These are phyloP conservation scores for Larix sibirica DNA, from an alignment of 83 land plant species.

Conservation along the genomic window DNA sequence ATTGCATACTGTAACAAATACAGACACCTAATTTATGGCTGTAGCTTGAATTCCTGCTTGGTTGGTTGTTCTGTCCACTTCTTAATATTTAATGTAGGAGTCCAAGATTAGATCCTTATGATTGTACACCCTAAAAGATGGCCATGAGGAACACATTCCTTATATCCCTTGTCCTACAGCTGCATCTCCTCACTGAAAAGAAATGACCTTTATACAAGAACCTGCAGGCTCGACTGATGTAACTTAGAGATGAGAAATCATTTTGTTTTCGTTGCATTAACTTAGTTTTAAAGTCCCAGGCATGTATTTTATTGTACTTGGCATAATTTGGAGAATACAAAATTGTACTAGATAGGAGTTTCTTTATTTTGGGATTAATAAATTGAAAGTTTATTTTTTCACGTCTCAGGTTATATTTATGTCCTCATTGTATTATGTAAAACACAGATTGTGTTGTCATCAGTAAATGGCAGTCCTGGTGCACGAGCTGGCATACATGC, in stretches of 20 bases:
- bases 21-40: too few species aligned
- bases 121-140: background rate
- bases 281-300: background rate
- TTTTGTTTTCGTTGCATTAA: background rate
- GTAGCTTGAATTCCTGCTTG: too few species aligned
- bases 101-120: too few species aligned
- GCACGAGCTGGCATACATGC: conserved; percentile 87
- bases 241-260: background rate
- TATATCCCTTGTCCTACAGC: background rate
- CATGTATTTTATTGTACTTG: background rate
- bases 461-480: conserved; percentile 93
- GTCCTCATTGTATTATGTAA: background rate
- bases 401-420: background rate
- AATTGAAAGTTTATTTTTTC: background rate
- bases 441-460: conserved; percentile 81
- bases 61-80: too few species aligned
- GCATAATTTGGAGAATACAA: background rate
- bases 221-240: background rate
- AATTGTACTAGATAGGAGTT: background rate
- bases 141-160: background rate
- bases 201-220: background rate
- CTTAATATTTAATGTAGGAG: too few species aligned
- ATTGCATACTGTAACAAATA: too few species aligned
- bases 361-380: background rate
- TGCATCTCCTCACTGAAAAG: background rate